Base-by-base conservation (phyloP, 331 rosid genomes). In the Rhamnella rubrinervis region DNA sequence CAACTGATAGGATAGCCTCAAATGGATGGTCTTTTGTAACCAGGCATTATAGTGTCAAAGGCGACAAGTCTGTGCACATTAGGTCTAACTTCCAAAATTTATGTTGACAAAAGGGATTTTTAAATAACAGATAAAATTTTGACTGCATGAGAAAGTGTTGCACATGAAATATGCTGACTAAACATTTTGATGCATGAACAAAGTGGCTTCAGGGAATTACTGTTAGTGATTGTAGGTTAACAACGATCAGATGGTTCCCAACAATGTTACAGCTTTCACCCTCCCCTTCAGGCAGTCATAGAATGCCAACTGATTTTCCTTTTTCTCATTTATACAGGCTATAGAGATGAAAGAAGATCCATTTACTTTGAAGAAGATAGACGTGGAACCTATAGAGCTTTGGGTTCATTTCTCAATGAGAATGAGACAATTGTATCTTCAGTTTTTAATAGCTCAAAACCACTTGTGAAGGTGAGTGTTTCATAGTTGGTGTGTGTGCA, bases 241-340 rank as follows among this genome's bases (percentile, higher is more conserved):
- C 14, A 41, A 4, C 20, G 41, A 21, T 55, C 21, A 41, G 28
- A 58, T 16, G 51, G 35, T 51, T 12, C 21, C 50, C 64, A 21
- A 41, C 16, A 16, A 4, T 53, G 19, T 53, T 53, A 21, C 40
- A 16, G 5, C 28, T 31, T 67, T 63, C 10, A 1, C 2, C 9
- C 35, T 31, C 5, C 13, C 49, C 14, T 4, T 44, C 16, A 11
- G 49, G 67, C 44, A 35, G 31, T 18, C 39, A 35, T 50, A 26
- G 35, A 65, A 21, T 55, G 28, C 61, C 18, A 25, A 55, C 64
- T 75, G 26, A 51, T 38, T 66, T 16, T 66, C 25, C 20, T 14
- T 67, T 37, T 39, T 40, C 8, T 61, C 15, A 6, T 41, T 15
- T 75, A 39, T 58, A 68, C 60, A 68, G 80, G 46, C 62, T 20